Evolutionary conservation across 768 basidiomycete genomes (phyloP).

Genomic region (Suillus variegatus): DNA sequence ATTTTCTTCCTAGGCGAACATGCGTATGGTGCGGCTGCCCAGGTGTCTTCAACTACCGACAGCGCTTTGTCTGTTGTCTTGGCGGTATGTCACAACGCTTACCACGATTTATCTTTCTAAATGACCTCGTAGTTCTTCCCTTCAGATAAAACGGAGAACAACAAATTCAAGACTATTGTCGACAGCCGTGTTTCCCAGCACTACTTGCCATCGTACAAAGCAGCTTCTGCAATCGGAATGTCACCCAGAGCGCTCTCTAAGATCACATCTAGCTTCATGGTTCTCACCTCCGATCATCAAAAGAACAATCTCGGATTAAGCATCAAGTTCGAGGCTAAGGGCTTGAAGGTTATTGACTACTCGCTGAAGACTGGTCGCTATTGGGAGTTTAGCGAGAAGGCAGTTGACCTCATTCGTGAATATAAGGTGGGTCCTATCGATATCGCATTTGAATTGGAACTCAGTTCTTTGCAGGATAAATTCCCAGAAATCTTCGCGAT

Average conservation of each 20-base stretch:
- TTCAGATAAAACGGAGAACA: slow-evolving; percentile 77
- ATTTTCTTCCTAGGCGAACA: slow-evolving; percentile 96
- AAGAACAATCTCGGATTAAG: slow-evolving; percentile 93
- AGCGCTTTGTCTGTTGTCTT: slow-evolving; percentile 77
- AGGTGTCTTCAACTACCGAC: slow-evolving; percentile 74
- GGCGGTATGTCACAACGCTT: slow-evolving; percentile 55
- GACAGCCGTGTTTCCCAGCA: slow-evolving; percentile 43
- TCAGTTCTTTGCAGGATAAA: slow-evolving; percentile 44
- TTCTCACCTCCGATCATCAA: slow-evolving; percentile 68
- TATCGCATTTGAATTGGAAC: not conserved
- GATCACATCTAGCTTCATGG: slow-evolving; percentile 94
- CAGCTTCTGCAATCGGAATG: slow-evolving; percentile 71
- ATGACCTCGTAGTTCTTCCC: slow-evolving; percentile 72
- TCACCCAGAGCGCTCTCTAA: slow-evolving; percentile 81
- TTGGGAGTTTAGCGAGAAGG: slow-evolving; percentile 95
- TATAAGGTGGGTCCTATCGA: slow-evolving; percentile 61
- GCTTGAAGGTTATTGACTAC: slow-evolving; percentile 91
- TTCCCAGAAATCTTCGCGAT: slow-evolving; percentile 85
- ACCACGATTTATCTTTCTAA: slow-evolving; percentile 2
- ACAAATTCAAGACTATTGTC: slow-evolving; percentile 74
- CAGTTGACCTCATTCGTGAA: slow-evolving; percentile 75
- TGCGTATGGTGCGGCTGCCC: slow-evolving; percentile 94
- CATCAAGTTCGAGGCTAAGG: slow-evolving; percentile 95
- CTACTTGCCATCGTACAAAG: slow-evolving; percentile 82
- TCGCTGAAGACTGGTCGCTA: slow-evolving; percentile 78